Percentiles rank a stretch among this genome's conserved stretches.
phyloP scores from a whole-genome alignment of 2,329 filamentous ascomycete species.

The Epichloe sibirici region DNA sequence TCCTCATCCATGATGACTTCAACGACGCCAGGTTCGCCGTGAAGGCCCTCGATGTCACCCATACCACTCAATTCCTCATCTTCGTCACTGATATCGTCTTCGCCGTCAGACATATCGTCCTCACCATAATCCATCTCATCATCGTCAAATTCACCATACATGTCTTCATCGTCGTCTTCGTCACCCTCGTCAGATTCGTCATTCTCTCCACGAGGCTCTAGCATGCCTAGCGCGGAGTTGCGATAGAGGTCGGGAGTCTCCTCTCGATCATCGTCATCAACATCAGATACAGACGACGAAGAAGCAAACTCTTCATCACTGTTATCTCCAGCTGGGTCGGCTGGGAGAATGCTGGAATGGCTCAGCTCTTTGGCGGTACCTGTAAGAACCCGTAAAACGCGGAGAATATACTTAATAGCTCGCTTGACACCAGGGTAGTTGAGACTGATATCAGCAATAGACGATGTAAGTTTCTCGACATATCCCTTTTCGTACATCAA shows the following conservation, averaged over 20 bases:
- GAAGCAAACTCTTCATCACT: conserved; percentile 83
- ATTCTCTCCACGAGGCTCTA: conserved; percentile 71
- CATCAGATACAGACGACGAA: conserved; percentile 77
- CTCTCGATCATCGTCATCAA: conserved; percentile 66
- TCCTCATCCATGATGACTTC: conserved; percentile 59
- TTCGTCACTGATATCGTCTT: conserved; percentile 81
- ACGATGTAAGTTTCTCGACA: conserved; percentile 74
- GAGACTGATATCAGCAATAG: conserved; percentile 89
- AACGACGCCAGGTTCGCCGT: conserved; percentile 49
- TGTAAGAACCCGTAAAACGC: conserved; percentile 77
- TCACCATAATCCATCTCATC: conserved; percentile 88
- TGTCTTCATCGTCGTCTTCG: conserved; percentile 68
- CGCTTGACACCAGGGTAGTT: conserved; percentile 89
- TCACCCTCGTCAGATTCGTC: conserved; percentile 71
- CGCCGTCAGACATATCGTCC: conserved; percentile 69
- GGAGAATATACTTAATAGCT: conserved; percentile 90
- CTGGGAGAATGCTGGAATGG: conserved; percentile 62
- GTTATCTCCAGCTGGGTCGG: conserved; percentile 48
- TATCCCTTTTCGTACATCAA: conserved; percentile 99
- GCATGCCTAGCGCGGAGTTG: conserved; percentile 89
- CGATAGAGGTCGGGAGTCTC: conserved; percentile 96
- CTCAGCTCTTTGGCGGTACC: conserved; percentile 79
- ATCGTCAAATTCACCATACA: conserved; percentile 85
- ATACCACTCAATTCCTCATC: conserved; percentile 74
- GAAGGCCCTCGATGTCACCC: conserved; percentile 69